Percentiles rank a stretch among this genome's conserved stretches.
Evolutionary conservation across 2,329 filamentous ascomycete genomes (phyloP).

Genomic region (Calonectria ilicicola): DNA sequence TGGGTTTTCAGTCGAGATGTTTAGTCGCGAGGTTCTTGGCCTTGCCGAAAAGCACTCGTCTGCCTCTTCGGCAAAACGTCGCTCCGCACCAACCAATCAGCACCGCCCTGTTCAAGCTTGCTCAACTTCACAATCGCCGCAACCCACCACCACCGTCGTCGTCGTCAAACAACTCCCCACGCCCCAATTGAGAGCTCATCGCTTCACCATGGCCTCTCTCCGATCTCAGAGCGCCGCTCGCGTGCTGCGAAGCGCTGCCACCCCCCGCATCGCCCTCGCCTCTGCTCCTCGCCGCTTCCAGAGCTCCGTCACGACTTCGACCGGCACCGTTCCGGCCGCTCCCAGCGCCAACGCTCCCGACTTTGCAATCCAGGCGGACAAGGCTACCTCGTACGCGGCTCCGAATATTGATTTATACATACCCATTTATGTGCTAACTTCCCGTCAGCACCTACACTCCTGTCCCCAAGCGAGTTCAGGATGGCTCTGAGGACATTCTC

Average conservation of each 20-base stretch:
- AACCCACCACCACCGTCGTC: slow-evolving; percentile 37
- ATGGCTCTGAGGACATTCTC: slow-evolving; percentile 86
- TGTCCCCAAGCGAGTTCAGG: slow-evolving; percentile 88
- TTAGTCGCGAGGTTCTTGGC: slow-evolving; percentile 43
- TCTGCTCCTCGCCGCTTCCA: slow-evolving; percentile 66
- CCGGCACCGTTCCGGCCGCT: slow-evolving; percentile 52
- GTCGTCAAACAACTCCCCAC: slow-evolving; percentile 34
- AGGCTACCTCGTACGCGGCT: slow-evolving; percentile 82
- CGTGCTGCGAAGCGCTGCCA: slow-evolving; percentile 61
- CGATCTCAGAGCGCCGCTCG: slow-evolving; percentile 66
- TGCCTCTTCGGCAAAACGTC: slow-evolving; percentile 54
- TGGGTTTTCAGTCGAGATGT: slow-evolving; percentile 41
- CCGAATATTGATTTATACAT: background rate
- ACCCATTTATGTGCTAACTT: slow-evolving; percentile 32
- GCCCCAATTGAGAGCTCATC: slow-evolving; percentile 41
- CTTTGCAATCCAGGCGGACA: slow-evolving; percentile 84
- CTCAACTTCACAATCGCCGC: slow-evolving; percentile 45
- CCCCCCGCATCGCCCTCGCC: slow-evolving; percentile 52
- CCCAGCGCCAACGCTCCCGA: slow-evolving; percentile 74
- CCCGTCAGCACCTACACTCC: slow-evolving; percentile 83
- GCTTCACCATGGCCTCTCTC: slow-evolving; percentile 73
- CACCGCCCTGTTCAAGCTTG: slow-evolving; percentile 42
- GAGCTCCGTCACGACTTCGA: slow-evolving; percentile 60
- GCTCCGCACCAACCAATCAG: slow-evolving; percentile 59
- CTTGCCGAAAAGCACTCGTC: slow-evolving; percentile 63